Conservation (phyloP, 371 early-diverging fungal genomes). For the Sporodiniella umbellata region DNA sequence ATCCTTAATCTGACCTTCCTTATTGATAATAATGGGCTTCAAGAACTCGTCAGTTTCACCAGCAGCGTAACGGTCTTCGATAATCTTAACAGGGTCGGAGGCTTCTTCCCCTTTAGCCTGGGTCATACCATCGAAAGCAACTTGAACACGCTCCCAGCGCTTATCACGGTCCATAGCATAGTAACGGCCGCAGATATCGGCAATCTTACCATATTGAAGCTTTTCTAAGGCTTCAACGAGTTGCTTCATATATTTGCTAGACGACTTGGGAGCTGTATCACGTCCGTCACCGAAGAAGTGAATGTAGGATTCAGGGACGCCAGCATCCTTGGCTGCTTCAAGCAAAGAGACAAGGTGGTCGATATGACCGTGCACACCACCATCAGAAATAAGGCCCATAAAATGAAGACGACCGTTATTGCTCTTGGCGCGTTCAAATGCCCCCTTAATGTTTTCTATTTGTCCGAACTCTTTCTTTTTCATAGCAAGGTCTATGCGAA, state of each 20-base stretch:
- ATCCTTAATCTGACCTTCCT: slow-evolving; percentile 75
- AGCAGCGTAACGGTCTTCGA: slow-evolving; percentile 80
- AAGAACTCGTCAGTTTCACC: slow-evolving; percentile 98
- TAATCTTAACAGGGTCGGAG: slow-evolving; percentile 66
- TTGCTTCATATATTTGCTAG: slow-evolving; percentile 69
- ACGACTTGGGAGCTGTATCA: slow-evolving; percentile 94
- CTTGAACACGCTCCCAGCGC: slow-evolving; percentile 96
- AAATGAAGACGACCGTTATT: slow-evolving; percentile 93
- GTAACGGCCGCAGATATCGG: slow-evolving; percentile 96
- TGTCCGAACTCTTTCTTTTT: slow-evolving; percentile 77
- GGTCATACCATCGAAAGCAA: slow-evolving; percentile 90
- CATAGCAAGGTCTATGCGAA: slow-evolving; percentile 91
- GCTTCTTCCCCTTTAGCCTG: slow-evolving; percentile 78
- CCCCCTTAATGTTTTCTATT: slow-evolving; percentile 73
- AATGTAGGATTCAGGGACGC: slow-evolving; percentile 86
- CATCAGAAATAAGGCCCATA: slow-evolving; percentile 98
- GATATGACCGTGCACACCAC: slow-evolving; percentile 99
- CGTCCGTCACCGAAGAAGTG: slow-evolving; percentile 99
- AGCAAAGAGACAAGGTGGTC: slow-evolving; percentile 88
- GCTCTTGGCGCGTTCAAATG: slow-evolving; percentile 82
- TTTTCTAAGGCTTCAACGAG: slow-evolving; percentile 65
- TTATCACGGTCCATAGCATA: slow-evolving; percentile 99
- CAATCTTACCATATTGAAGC: slow-evolving; percentile 82
- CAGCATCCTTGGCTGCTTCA: slow-evolving; percentile 79
- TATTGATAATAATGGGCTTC: slow-evolving; percentile 90